phyloP scores from a whole-genome alignment of 345 rosid genomes.

The Acer yangbiense region DNA sequence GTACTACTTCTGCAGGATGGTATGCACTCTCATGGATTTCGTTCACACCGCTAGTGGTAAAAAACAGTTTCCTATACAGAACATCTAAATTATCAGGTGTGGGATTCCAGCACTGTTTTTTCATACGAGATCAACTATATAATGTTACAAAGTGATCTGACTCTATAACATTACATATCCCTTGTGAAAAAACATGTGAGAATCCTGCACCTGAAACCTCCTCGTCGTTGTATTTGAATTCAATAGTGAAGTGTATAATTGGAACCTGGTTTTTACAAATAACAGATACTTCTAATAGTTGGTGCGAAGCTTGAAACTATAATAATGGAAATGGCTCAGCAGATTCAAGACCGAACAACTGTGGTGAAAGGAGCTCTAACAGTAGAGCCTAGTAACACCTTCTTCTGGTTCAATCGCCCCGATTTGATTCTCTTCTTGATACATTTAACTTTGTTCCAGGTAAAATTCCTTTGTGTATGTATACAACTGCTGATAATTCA shows the following conservation, averaged over 20 bases:
- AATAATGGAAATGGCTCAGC: constrained; percentile 49
- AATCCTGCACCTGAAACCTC: no score
- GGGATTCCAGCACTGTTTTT: no score
- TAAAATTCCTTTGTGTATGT: neutral
- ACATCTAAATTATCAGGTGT: no score
- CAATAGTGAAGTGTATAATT: neutral
- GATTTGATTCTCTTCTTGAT: constrained; percentile 40
- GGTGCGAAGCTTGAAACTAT: constrained; percentile 44
- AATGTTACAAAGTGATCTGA: no score
- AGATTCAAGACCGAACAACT: constrained; percentile 38
- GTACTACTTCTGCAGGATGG: constrained; percentile 27
- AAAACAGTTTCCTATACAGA: neutral
- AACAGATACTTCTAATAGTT: constrained; percentile 37
- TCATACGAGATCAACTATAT: no score
- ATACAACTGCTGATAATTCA: no score
- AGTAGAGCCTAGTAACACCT: constrained; percentile 42
- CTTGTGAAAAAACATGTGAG: no score
- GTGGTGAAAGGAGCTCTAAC: constrained; percentile 46
- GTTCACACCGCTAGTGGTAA: constrained; percentile 36
- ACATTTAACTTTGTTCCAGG: constrained; percentile 50
- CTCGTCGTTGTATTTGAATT: neutral
- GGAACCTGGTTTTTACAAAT: neutral
- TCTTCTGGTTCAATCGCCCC: constrained; percentile 50
- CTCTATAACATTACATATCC: no score
- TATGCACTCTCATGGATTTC: constrained; percentile 31